phyloP scores from a whole-genome alignment of 2,329 filamentous ascomycete genomes.

The Graphilbum ipis-grandicollis region DNA sequence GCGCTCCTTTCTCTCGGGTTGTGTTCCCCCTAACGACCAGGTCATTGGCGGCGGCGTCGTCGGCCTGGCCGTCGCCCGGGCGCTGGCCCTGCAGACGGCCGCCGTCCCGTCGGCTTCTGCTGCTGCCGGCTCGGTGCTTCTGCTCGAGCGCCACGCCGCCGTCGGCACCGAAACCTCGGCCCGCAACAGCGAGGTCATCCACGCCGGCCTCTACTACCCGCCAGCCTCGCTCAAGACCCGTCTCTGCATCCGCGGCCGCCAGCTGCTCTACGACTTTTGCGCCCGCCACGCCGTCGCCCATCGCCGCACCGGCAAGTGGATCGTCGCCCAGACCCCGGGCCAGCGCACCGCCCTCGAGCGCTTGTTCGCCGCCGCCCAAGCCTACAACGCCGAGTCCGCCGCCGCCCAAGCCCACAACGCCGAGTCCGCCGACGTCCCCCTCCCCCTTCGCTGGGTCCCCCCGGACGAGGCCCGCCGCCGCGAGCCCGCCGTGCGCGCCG shows the following conservation, averaged over 20 bases:
- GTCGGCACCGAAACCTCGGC: constrained; percentile 76
- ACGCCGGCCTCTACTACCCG: constrained; percentile 88
- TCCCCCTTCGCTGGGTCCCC: constrained; percentile 52
- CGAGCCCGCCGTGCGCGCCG: constrained; percentile 63
- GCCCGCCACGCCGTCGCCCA: constrained; percentile 47
- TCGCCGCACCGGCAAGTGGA: constrained; percentile 75
- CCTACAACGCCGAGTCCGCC: constrained; percentile 13
- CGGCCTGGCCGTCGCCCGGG: constrained; percentile 61
- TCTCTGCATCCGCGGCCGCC: constrained; percentile 63
- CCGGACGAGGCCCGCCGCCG: constrained; percentile 39
- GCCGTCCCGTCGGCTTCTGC: constrained; percentile 19
- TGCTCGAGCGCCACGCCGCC: constrained; percentile 62
- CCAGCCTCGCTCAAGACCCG: constrained; percentile 57
- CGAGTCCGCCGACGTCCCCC: constrained; percentile 27
- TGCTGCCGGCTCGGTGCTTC: constrained; percentile 43
- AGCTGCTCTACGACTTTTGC: constrained; percentile 69
- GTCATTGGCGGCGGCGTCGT: constrained; percentile 41
- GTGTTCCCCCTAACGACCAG: too few species aligned
- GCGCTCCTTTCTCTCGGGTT: background rate
- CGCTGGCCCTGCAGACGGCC: constrained; percentile 32
- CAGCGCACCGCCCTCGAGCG: constrained; percentile 48
- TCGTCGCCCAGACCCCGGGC: constrained; percentile 64
- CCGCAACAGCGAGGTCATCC: constrained; percentile 90
- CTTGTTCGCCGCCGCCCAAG: constrained; percentile 27
- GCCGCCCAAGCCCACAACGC: constrained; percentile 16